A percentile compares a stretch with the other conserved stretches of the same genome.
phyloP scores from a whole-genome alignment of 2,329 filamentous ascomycete genomes.

The Colletotrichum australisinense region DNA sequence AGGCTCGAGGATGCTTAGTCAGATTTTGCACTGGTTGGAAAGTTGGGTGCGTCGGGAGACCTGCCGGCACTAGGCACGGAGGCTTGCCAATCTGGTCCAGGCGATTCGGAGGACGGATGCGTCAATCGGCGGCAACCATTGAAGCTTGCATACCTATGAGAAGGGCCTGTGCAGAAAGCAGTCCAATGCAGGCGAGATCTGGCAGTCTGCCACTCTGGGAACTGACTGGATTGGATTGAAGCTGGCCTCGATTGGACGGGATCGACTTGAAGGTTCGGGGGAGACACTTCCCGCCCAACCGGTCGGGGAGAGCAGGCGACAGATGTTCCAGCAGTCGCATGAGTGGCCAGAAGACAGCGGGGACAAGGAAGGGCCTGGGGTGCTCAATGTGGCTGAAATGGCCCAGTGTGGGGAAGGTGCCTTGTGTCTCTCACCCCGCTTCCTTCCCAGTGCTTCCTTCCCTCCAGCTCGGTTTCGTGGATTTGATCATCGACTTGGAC shows the following conservation, averaged over 20 bases:
- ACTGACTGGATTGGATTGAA: not conserved
- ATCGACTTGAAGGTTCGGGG: not conserved
- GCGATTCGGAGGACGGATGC: not conserved
- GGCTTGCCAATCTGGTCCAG: constrained; percentile 4
- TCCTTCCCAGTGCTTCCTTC: constrained; percentile 15
- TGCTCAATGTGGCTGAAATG: constrained; percentile 1
- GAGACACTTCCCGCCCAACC: not conserved
- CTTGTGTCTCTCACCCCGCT: constrained; percentile 20
- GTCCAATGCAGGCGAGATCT: not conserved
- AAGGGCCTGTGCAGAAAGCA: not conserved
- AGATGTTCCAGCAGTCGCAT: not conserved
- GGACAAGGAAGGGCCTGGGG: constrained; percentile 28
- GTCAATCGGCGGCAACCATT: not conserved
- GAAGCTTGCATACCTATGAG: not conserved
- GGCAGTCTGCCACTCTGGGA: not conserved
- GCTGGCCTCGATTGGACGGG: not conserved
- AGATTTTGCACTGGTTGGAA: not conserved
- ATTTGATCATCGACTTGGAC: not conserved
- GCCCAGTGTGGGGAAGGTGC: constrained; percentile 21
- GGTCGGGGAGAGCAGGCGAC: not conserved
- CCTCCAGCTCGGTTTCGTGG: not conserved
- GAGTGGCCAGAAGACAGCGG: not conserved
- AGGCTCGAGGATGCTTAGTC: not conserved
- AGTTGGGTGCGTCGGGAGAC: not conserved
- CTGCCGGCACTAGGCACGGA: constrained; percentile 1